phyloP scores from a whole-genome alignment of 345 rosid genomes.

The Raphanus raphanistrum region DNA sequence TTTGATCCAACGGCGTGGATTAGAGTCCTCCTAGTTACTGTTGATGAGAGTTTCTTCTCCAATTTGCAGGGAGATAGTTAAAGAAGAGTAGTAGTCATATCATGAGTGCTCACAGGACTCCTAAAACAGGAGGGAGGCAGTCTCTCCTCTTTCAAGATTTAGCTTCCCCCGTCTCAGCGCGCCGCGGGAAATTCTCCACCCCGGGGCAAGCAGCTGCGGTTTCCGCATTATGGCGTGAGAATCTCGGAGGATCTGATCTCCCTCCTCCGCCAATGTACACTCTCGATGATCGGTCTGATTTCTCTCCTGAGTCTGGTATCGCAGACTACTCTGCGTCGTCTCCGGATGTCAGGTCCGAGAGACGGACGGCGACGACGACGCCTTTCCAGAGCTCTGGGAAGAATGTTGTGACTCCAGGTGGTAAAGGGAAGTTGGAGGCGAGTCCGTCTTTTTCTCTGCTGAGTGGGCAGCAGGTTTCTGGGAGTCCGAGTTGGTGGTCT shows the following conservation, averaged over 20 bases:
- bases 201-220: conserved; percentile 93
- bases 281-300: conserved; percentile 83
- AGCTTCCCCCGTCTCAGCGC: conserved; percentile 77
- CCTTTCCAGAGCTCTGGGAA: conserved; percentile 54
- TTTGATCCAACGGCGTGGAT: not conserved
- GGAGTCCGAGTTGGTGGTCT: conserved; percentile 77
- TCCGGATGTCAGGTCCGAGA: conserved; percentile 66
- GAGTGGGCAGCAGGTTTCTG: conserved; percentile 54
- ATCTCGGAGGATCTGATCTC: conserved; percentile 79
- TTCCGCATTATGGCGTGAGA: conserved; percentile 97
- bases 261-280: conserved; percentile 95
- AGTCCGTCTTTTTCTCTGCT: conserved; percentile 62
- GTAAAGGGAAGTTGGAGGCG: conserved; percentile 57
- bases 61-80: not conserved
- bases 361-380: conserved; percentile 37
- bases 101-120: conserved; percentile 77
- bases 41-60: conserved; percentile 1
- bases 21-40: not conserved
- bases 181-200: conserved; percentile 73
- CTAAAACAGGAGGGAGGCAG: conserved; percentile 80
- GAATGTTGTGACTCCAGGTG: conserved; percentile 54
- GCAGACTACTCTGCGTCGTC: conserved; percentile 64
- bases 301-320: conserved; percentile 87
- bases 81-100: not conserved
- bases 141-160: conserved; percentile 86